Percentiles rank a stretch among this genome's conserved stretches.
These are phyloP conservation scores for Colletotrichum sp. DNA, from an alignment of 2,329 filamentous ascomycete species.

Conservation along the genomic window DNA sequence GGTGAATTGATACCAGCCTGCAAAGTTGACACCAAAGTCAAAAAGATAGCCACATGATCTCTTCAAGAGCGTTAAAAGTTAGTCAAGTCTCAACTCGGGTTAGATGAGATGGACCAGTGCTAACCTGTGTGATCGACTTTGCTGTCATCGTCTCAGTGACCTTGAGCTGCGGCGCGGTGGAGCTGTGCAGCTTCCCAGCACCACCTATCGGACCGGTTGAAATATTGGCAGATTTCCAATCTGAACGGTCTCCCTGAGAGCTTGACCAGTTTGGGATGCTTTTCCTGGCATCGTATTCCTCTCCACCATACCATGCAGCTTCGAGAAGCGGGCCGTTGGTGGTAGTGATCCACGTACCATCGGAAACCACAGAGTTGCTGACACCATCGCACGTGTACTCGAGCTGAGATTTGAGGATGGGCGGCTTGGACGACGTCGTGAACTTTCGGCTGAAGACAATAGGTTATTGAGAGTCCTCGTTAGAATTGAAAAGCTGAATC, in stretches of 20 bases:
- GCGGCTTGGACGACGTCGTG: background rate
- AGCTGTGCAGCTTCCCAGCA: slow-evolving; percentile 1
- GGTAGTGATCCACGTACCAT: slow-evolving; percentile 6
- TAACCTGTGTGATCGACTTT: background rate
- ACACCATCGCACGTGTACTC: slow-evolving; percentile 15
- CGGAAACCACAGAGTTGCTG: background rate
- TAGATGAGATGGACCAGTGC: accelerated
- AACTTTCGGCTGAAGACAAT: background rate
- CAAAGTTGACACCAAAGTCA: slow-evolving; percentile 16
- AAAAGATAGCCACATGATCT: background rate
- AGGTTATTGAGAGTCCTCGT: background rate
- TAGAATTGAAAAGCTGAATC: background rate
- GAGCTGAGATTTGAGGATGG: slow-evolving; percentile 18
- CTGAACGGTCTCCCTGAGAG: background rate
- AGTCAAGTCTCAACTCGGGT: background rate
- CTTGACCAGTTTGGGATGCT: background rate
- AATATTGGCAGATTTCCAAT: background rate
- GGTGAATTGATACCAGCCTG: background rate
- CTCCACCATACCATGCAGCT: slow-evolving; percentile 16
- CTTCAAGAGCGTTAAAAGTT: accelerated
- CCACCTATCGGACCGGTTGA: background rate
- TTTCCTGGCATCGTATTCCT: slow-evolving; percentile 16
- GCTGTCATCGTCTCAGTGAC: background rate
- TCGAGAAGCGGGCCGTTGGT: slow-evolving; percentile 11
- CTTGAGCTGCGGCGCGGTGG: slow-evolving; percentile 6